Evolutionary conservation across 164 flowering plant genomes (phyloP), one percentile per base, ranked within the genome.

Genomic region (Dillenia suffruticosa): DNA sequence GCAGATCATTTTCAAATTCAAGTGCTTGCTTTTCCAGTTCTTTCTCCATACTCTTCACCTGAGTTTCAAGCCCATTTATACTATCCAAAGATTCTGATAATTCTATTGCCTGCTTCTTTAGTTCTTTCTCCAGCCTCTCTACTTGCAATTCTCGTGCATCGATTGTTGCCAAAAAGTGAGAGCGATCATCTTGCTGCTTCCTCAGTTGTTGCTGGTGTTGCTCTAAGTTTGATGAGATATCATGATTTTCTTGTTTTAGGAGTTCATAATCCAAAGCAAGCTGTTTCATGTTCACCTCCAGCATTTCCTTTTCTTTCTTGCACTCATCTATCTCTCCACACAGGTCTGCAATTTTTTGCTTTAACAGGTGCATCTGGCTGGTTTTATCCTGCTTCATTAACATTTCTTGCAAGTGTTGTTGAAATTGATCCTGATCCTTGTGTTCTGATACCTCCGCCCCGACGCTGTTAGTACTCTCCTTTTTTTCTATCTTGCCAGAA

Each of bases 211-310:
- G 76, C 64, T 81, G 78, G 61, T 63, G 77, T 68, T 88, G 91
- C 70, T 89, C 84, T 49, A 89, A 72, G 68, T 76, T 86, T 48
- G 79, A 74, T 15, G 77, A 73, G 14, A 89, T 61, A 12, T 83
- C 88, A 59, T 83, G 84, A 63, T 95, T 88, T 76, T 89, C 92
- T 70, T 83, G 89, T 64, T 86, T 84, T 75, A 92, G 26, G 63
- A 81, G 81, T 78, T 92, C 92, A 72, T 88, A 88, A 58, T 89
- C 96, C 61, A 79, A 79, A 12, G 89, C 81, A 57, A 92, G 79
- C 73, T 85, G 88, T 63, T 87, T 86, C 80, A 88, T 80, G 62
- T 86, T 87, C 77, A 74, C 74, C 80, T 86, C 86, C 45, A 86
- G 60, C 62, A 84, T 88, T 63, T 83, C 87, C 56, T 80, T 87